Percentiles rank a stretch among this genome's conserved stretches.
These are phyloP conservation scores for Glarea lozoyensis DNA, from an alignment of 495 filamentous ascomycete species.

Conservation along the genomic window DNA sequence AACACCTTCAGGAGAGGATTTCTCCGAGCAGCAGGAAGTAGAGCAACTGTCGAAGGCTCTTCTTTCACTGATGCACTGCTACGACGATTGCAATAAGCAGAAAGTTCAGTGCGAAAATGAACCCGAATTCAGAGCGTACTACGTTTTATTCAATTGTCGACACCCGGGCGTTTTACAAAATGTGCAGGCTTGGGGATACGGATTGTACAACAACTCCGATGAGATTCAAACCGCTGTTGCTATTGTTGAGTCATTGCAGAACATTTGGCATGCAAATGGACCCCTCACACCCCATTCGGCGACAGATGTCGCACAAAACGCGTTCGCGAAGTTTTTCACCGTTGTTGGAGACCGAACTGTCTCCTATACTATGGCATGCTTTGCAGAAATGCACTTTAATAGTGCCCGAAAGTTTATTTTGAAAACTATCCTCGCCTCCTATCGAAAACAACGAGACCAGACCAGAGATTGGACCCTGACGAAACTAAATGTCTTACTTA, in stretches of 20 bases:
- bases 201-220: slow-evolving; percentile 57
- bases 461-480: slow-evolving; percentile 68
- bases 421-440: slow-evolving; percentile 52
- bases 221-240: slow-evolving; percentile 34
- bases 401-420: slow-evolving; percentile 69
- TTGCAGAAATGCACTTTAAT: slow-evolving; percentile 86
- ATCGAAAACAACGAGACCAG: slow-evolving; percentile 53
- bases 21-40: slow-evolving; percentile 79
- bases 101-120: slow-evolving; percentile 55
- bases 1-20: slow-evolving; percentile 56
- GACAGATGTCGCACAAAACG: slow-evolving; percentile 45
- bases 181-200: slow-evolving; percentile 69
- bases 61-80: slow-evolving; percentile 79
- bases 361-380: slow-evolving; percentile 88
- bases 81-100: slow-evolving; percentile 59
- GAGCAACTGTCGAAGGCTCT: slow-evolving; percentile 88
- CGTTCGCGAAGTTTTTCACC: slow-evolving; percentile 64
- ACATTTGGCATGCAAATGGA: slow-evolving; percentile 53
- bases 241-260: slow-evolving; percentile 40
- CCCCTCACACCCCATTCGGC: slow-evolving; percentile 48
- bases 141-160: slow-evolving; percentile 73
- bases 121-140: slow-evolving; percentile 83
- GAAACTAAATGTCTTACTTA: slow-evolving; percentile 55
- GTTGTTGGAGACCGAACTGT: slow-evolving; percentile 59
- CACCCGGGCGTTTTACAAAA: slow-evolving; percentile 67